These are phyloP conservation scores for Stagonosporopsis tanaceti DNA, from an alignment of 2,329 filamentous ascomycete species.

Conservation along the genomic window DNA sequence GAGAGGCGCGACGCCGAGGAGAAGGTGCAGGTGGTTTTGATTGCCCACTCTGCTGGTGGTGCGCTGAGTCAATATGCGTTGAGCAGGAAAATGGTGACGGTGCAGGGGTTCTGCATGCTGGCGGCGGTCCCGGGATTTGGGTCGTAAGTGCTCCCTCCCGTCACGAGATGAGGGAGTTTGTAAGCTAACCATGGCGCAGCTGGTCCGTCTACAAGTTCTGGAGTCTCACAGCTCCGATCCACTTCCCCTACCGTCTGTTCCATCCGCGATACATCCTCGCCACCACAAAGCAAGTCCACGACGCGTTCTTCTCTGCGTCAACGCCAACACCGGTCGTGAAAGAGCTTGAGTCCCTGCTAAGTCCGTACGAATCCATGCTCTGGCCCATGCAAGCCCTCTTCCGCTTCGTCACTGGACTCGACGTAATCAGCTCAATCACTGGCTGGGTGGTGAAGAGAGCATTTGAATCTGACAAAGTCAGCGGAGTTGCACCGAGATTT, in stretches of 20 bases:
- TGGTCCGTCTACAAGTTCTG: conserved; percentile 39
- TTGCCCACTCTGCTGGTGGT: conserved; percentile 63
- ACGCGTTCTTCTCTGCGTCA: conserved; percentile 60
- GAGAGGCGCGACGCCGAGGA: conserved; percentile 22
- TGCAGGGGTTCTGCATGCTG: conserved; percentile 57
- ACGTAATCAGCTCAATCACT: conserved; percentile 50
- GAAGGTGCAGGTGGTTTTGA: conserved; percentile 53
- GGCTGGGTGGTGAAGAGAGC: conserved; percentile 48
- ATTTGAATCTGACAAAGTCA: conserved; percentile 27
- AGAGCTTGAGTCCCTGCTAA: conserved; percentile 55
- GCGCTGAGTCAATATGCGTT: conserved; percentile 61
- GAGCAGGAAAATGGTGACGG: conserved; percentile 50
- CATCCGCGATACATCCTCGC: conserved; percentile 60
- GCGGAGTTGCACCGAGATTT: conserved; percentile 20
- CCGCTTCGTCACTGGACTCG: conserved; percentile 53
- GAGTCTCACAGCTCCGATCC: conserved; percentile 31
- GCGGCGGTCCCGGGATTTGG: conserved; percentile 60
- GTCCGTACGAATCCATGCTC: conserved; percentile 61
- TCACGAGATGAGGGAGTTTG: neutral
- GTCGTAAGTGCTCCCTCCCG: conserved; percentile 51
- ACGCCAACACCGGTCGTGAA: conserved; percentile 53
- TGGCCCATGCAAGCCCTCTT: conserved; percentile 62
- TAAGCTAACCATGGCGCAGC: conserved; percentile 7
- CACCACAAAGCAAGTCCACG: conserved; percentile 58
- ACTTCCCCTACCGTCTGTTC: conserved; percentile 57